Conservation (phyloP, 2,329 filamentous ascomycete species). For the Microascus cirrosus region DNA sequence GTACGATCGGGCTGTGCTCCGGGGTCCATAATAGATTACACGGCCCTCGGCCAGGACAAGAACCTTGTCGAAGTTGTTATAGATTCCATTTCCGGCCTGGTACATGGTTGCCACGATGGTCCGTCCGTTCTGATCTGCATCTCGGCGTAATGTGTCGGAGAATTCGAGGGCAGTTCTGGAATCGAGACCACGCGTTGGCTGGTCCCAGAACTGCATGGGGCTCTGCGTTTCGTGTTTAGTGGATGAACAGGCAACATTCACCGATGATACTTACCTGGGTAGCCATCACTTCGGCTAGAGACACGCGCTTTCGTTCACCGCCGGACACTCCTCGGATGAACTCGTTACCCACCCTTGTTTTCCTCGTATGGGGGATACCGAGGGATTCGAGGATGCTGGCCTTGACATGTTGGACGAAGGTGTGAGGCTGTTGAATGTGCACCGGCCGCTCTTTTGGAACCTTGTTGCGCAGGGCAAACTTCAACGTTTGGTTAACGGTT, state of each 20-base stretch:
- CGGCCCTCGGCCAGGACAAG: slow-evolving; percentile 60
- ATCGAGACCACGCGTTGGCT: slow-evolving; percentile 61
- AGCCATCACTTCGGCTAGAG: slow-evolving; percentile 57
- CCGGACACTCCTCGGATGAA: slow-evolving; percentile 52
- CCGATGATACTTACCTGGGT: slow-evolving; percentile 17
- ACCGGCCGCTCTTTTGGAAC: slow-evolving; percentile 48
- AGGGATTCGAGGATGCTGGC: slow-evolving; percentile 38
- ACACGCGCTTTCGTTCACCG: slow-evolving; percentile 62
- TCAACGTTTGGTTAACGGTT: slow-evolving; percentile 53
- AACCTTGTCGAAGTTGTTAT: slow-evolving; percentile 63
- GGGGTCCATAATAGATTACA: slow-evolving; percentile 55
- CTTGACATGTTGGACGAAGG: slow-evolving; percentile 17
- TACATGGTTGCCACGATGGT: slow-evolving; percentile 62
- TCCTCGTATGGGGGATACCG: slow-evolving; percentile 57
- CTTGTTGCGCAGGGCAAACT: slow-evolving; percentile 54
- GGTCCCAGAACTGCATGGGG: slow-evolving; percentile 63
- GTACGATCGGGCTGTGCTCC: slow-evolving; percentile 49
- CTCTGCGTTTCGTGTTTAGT: slow-evolving; percentile 4
- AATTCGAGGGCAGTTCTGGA: slow-evolving; percentile 65
- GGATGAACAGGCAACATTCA: neutral
- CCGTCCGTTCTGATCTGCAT: slow-evolving; percentile 56
- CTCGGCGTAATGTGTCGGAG: slow-evolving; percentile 48
- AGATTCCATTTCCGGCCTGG: slow-evolving; percentile 56
- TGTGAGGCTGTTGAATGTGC: slow-evolving; percentile 12
- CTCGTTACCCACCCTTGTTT: slow-evolving; percentile 61